Evolutionary conservation across 176 grass and related monocot genomes (phyloP).

Genomic region (Puccinellia tenuiflora): DNA sequence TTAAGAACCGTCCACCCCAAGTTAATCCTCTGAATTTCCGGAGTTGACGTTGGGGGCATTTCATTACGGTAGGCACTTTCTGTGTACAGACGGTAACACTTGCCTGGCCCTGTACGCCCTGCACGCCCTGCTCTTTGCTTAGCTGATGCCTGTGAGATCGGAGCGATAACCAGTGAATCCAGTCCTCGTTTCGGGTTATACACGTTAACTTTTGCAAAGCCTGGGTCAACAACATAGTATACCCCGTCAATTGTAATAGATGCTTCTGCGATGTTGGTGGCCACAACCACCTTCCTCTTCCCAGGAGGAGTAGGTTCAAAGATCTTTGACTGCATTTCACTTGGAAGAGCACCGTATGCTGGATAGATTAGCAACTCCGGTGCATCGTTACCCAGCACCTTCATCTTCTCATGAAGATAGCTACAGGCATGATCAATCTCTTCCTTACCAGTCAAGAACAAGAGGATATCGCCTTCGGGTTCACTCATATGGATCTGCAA

Average conservation of each 20-base stretch:
- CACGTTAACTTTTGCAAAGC: slow-evolving; percentile 59
- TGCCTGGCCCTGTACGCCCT: slow-evolving; percentile 40
- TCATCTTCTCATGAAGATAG: slow-evolving; percentile 22
- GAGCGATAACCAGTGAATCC: slow-evolving; percentile 57
- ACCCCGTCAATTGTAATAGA: slow-evolving; percentile 42
- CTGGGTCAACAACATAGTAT: slow-evolving; percentile 56
- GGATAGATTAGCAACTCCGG: slow-evolving; percentile 52
- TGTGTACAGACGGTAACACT: slow-evolving; percentile 67
- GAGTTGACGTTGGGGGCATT: slow-evolving; percentile 49
- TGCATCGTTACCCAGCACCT: slow-evolving; percentile 34
- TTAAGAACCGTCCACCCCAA: slow-evolving; percentile 47
- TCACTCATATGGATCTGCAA: slow-evolving; percentile 62
- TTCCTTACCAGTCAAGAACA: slow-evolving; percentile 69
- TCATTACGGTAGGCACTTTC: slow-evolving; percentile 68
- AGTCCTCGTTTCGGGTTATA: slow-evolving; percentile 61
- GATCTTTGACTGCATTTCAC: slow-evolving; percentile 41
- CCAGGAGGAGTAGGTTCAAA: slow-evolving; percentile 45
- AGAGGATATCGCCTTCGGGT: slow-evolving; percentile 56
- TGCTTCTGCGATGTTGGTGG: slow-evolving; percentile 71
- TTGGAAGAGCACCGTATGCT: slow-evolving; percentile 50
- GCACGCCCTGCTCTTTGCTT: slow-evolving; percentile 76
- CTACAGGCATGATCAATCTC: slow-evolving; percentile 39
- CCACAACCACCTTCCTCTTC: slow-evolving; percentile 76
- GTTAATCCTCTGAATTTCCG: slow-evolving; percentile 64
- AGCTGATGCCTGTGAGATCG: slow-evolving; percentile 65